Conservation (phyloP, 169 alveolate genomes). For the Cyclospora cayetanensis region DNA sequence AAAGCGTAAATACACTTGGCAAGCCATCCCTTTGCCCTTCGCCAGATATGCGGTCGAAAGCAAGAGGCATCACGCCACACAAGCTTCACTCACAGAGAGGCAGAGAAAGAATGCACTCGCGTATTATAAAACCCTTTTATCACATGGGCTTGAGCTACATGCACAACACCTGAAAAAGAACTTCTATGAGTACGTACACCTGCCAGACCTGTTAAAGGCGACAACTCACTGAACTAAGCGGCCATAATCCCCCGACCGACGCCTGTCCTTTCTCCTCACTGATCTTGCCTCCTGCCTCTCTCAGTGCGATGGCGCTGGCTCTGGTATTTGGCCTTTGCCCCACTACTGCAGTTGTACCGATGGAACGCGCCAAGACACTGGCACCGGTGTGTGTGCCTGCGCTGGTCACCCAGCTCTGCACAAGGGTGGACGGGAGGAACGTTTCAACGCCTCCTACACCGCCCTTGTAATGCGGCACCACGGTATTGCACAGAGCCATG, state of each 20-base stretch:
- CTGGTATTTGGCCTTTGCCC: background rate
- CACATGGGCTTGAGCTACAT: too few relatives aligned
- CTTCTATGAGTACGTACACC: too few relatives aligned
- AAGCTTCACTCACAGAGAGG: too few relatives aligned
- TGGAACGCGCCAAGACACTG: background rate
- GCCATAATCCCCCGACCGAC: background rate
- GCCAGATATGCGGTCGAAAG: too few relatives aligned
- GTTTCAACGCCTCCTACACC: background rate
- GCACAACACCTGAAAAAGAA: too few relatives aligned
- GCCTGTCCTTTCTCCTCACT: background rate
- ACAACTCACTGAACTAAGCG: background rate
- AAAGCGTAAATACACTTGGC: too few relatives aligned
- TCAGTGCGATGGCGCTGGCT: background rate
- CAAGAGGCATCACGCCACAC: too few relatives aligned
- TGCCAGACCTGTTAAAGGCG: background rate
- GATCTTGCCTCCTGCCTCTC: background rate
- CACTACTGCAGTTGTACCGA: background rate
- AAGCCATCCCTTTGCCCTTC: too few relatives aligned
- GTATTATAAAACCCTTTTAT: too few relatives aligned
- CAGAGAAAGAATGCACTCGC: too few relatives aligned
- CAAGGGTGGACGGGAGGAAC: background rate
- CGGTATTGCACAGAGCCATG: constrained; percentile 69
- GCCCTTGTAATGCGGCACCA: constrained; percentile 50
- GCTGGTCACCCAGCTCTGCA: constrained; percentile 19
- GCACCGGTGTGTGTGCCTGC: background rate